phyloP scores from a whole-genome alignment of 2,329 filamentous ascomycete species.

The Dothistroma septosporum region DNA sequence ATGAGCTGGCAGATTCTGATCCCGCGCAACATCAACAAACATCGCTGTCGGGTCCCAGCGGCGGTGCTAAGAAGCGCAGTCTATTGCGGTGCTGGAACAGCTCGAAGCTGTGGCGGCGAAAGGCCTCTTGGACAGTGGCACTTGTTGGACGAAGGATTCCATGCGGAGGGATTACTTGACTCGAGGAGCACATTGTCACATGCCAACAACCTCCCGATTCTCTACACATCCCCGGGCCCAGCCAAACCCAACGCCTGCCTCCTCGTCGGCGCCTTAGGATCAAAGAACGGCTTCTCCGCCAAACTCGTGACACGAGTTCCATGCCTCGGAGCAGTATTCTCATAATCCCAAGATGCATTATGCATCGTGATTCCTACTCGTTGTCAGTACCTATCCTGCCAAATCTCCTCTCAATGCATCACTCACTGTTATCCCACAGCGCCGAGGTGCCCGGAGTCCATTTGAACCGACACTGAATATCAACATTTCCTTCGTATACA shows the following conservation, averaged over 20 bases:
- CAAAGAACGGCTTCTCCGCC: constrained; percentile 68
- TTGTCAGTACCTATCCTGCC: not conserved
- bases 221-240: constrained; percentile 41
- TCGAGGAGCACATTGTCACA: too few relatives aligned
- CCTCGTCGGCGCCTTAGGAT: constrained; percentile 60
- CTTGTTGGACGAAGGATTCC: too few relatives aligned
- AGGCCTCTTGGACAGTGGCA: too few relatives aligned
- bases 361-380: constrained; percentile 53
- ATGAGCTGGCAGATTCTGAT: too few relatives aligned
- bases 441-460: constrained; percentile 66
- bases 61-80: too few relatives aligned
- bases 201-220: not conserved
- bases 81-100: too few relatives aligned
- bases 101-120: too few relatives aligned
- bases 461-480: constrained; percentile 68
- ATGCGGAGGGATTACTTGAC: too few relatives aligned
- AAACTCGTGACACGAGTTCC: constrained; percentile 68
- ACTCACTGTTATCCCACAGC: constrained; percentile 62
- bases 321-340: constrained; percentile 61
- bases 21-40: too few relatives aligned
- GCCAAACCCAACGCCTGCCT: constrained; percentile 63
- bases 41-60: too few relatives aligned
- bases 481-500: constrained; percentile 65
- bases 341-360: constrained; percentile 71
- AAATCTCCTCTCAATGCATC: not conserved